These are phyloP conservation scores for Plasmodium knowlesi DNA, from an alignment of 169 alveolate species.

Conservation along the genomic window DNA sequence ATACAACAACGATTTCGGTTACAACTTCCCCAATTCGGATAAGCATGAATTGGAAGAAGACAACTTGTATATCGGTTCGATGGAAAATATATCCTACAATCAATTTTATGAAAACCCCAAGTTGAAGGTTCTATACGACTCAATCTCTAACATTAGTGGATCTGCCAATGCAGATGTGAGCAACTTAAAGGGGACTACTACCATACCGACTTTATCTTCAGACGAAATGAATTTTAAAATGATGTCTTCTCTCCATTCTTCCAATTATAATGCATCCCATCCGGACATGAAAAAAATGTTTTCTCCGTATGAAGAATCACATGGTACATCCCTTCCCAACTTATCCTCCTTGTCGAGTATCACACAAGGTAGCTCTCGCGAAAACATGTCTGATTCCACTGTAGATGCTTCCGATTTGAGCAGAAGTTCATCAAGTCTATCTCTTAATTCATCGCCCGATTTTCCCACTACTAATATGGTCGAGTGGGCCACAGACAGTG, in stretches of 20 bases:
- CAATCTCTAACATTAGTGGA: slow-evolving; percentile 1
- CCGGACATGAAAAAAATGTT: not conserved
- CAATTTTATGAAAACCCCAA: not conserved
- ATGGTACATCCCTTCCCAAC: not conserved
- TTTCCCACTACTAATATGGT: not conserved
- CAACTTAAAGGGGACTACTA: not conserved
- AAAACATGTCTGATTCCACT: not conserved
- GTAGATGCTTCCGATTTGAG: not conserved
- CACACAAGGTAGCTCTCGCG: not conserved
- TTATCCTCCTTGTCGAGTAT: not conserved
- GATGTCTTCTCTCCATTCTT: slow-evolving; percentile 1
- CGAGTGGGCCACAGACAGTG: not conserved
- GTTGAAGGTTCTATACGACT: slow-evolving; percentile 27
- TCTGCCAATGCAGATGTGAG: not conserved
- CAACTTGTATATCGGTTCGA: not conserved
- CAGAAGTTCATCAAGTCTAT: not conserved
- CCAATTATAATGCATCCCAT: not conserved
- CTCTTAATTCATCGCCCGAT: not conserved
- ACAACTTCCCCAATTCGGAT: slow-evolving; percentile 6
- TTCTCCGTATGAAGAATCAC: not conserved
- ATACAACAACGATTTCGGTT: slow-evolving; percentile 14
- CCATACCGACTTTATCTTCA: not conserved
- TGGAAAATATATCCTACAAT: slow-evolving; percentile 9
- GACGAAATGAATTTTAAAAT: not conserved
- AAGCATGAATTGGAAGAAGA: slow-evolving; percentile 5